Evolutionary conservation across 345 rosid species (phyloP), one percentile per base, ranked within the genome.

Genomic region (Eucalyptus fibrosa): DNA sequence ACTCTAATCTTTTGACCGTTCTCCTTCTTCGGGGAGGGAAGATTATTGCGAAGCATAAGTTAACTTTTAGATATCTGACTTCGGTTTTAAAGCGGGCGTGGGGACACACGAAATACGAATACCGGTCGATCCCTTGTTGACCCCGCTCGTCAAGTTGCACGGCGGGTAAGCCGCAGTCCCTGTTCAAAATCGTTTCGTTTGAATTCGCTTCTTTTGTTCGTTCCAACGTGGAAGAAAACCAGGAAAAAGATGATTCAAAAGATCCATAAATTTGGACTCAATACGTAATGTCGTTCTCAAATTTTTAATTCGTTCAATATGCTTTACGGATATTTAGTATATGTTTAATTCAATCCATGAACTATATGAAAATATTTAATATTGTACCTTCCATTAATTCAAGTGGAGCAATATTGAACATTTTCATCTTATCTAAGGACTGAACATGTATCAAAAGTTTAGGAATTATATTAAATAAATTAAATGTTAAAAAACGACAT

Each of bases 331-430:
- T 9, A 56, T 56, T 24, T 56, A 4, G 3, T 56, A 56, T 24
- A 56, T 56, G 1, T 56, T 24, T 2, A 56, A 56, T 24, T 56
- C 1, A 10, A 0, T 24, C 1, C 1, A 9, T 24, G 1, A 56
- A 56, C 3, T 23, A 21, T 56, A 23, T 56, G 12, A 9, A 56
- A 56, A 56, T 21, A 9, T 53, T 51, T 51, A 51, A 51, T 51
- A 51, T 51, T 51, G 1, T 53, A 53, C 4, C 0, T 53, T 18
- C 2, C 9, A 53, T 53, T 53, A 18, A 53, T 53, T 53, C 56
- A 53, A 53, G 56, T 19, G 24, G 24, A 19, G 24, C 56, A 19
- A 19, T 4, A 19, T 19, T 19, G 56, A 3, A 53, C 24, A 53
- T 53, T 53, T 53, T 53, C 10, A 53, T 18, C 8, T 53, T 53